These are phyloP conservation scores for fission yeast (Schizosaccharomyces pombe) DNA, from an alignment of 805 yeast species.

Conservation along the genomic window DNA sequence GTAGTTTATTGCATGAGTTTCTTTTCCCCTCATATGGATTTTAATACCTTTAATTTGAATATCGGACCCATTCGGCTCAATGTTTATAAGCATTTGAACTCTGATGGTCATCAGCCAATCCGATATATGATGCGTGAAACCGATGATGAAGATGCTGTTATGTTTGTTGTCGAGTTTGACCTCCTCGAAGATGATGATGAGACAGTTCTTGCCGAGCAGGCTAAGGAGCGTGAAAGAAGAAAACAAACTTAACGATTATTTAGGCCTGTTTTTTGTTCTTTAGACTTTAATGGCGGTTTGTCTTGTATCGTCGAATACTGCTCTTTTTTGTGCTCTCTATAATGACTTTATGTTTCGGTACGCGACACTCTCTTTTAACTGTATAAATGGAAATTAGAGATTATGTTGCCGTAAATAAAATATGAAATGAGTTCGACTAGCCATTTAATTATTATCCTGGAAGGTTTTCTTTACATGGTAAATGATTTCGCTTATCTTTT, in stretches of 20 bases:
- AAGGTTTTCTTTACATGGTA: too few species aligned
- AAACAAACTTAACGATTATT: not conserved
- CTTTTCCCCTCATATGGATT: slow-evolving; percentile 5
- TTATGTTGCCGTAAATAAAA: too few species aligned
- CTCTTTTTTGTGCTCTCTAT: too few species aligned
- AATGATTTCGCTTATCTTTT: too few species aligned
- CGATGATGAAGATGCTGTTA: not conserved
- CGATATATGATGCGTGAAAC: slow-evolving; percentile 1
- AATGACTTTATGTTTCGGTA: too few species aligned
- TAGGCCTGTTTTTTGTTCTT: too few species aligned
- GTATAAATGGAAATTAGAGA: too few species aligned
- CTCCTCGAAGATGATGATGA: slow-evolving; percentile 4
- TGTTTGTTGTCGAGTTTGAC: slow-evolving; percentile 4
- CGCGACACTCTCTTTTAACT: too few species aligned
- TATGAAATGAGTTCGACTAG: too few species aligned
- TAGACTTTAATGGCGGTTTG: too few species aligned
- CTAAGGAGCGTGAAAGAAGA: not conserved
- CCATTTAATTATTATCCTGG: too few species aligned
- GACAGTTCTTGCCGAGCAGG: not conserved
- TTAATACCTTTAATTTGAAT: slow-evolving; percentile 1
- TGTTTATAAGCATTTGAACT: not conserved
- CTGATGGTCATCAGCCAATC: not conserved
- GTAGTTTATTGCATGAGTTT: slow-evolving; percentile 5
- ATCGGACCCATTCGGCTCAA: slow-evolving; percentile 3
- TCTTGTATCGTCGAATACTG: too few species aligned